Base-by-base conservation (phyloP, 2,329 filamentous ascomycete genomes). In the Alternaria postmessia region DNA sequence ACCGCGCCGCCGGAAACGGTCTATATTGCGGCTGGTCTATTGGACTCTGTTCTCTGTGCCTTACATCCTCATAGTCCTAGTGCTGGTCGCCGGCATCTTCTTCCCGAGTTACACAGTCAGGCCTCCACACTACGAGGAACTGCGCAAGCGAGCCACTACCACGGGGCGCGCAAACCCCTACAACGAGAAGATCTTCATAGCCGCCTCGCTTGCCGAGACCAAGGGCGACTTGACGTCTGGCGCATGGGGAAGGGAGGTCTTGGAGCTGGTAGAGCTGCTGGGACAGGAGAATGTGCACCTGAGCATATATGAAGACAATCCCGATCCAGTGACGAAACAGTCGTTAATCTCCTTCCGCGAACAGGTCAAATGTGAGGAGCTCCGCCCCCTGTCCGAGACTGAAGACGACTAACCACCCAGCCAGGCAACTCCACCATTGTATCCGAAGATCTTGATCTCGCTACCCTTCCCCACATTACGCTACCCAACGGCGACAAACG, bases 221-320 rank as follows among this genome's bases (percentile, higher is more conserved):
- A 81, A 81, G 7, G 89, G 88, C 1, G 79, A 83, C 3, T 79
- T 93, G 20, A 85, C 89, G 0, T 79, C 82, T 7, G 89, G 90
- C 1, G 79, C 81, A 28, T 93, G 90, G 90, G 89, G 88, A 0
- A 74, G 83, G 60, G 82, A 84, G 24, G 73, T 93, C 0, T 72
- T 89, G 41, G 80, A 87, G 20, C 77, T 93, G 54, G 84, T 93
- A 32, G 81, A 90, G 49, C 74, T 91, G 30, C 81, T 93, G 38
- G 91, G 91, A 0, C 83, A 84, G 14, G 81, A 89, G 36, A 90
- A 92, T 69, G 87, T 90, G 2, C 91, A 88, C 71, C 76, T 93
- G 55, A 91, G 89, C 75, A 86, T 93, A 32, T 93, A 92, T 74
- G 90, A 91, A 72, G 90, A 91, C 68, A 87, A 91, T 70, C 86